Conservation (phyloP, 805 yeast species). For the Ogataea corticis region DNA sequence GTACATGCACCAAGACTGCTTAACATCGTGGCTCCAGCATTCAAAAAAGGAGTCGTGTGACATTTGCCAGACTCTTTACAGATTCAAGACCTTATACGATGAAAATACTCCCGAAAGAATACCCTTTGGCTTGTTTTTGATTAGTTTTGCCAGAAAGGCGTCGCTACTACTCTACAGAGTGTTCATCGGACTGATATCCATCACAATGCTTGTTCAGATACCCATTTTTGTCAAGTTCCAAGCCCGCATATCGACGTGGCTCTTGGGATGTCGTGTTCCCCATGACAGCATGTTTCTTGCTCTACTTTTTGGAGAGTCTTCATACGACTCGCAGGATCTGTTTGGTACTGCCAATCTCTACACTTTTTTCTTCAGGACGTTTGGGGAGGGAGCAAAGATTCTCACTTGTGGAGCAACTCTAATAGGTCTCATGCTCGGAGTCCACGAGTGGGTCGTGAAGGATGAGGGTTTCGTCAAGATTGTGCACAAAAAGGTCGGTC, state of each 20-base stretch:
- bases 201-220: conserved; percentile 46
- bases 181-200: conserved; percentile 35
- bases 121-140: conserved; percentile 52
- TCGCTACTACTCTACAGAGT: conserved; percentile 10
- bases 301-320: conserved; percentile 40
- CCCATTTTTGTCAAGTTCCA: conserved; percentile 60
- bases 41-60: conserved; percentile 74
- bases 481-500: conserved; percentile 60
- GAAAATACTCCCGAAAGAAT: conserved; percentile 49
- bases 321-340: conserved; percentile 6
- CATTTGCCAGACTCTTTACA: conserved; percentile 77
- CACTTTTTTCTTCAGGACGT: conserved; percentile 10
- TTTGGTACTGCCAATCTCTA: conserved; percentile 7
- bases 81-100: conserved; percentile 44
- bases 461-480: conserved; percentile 69
- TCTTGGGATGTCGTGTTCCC: conserved; percentile 55
- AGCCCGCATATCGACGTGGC: conserved; percentile 55
- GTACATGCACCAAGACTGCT: conserved; percentile 90
- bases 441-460: conserved; percentile 67
- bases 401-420: conserved; percentile 25
- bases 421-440: conserved; percentile 21
- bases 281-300: conserved; percentile 35
- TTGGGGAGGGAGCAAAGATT: conserved; percentile 19
- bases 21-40: conserved; percentile 82
- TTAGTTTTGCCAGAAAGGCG: conserved; percentile 32